Percentiles rank a stretch among this genome's conserved stretches.
Conservation (phyloP, 192 early-diverging fungal genomes). For the Coemansia sp. region DNA sequence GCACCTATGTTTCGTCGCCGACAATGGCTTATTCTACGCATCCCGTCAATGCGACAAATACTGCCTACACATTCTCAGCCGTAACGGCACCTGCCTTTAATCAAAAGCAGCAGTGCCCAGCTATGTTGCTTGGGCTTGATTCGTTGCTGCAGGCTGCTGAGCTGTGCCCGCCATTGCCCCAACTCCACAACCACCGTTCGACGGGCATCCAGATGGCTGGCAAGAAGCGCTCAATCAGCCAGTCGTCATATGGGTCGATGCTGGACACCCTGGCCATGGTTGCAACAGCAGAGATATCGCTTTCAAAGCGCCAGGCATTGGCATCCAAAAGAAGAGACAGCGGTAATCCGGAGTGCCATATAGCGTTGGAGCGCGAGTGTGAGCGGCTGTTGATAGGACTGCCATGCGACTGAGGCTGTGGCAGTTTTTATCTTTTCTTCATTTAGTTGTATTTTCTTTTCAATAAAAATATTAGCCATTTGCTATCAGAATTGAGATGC, state of each 20-base stretch:
- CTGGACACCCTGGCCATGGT: slow-evolving; percentile 50
- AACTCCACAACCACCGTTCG: slow-evolving; percentile 7
- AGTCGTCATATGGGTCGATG: slow-evolving; percentile 17
- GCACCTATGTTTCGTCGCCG: background rate
- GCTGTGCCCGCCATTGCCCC: slow-evolving; percentile 26
- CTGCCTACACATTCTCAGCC: background rate
- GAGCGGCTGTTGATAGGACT: slow-evolving; percentile 35
- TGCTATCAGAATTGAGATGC: background rate
- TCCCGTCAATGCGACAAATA: background rate
- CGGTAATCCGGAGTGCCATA: slow-evolving; percentile 21
- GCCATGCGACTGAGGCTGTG: background rate
- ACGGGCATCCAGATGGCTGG: background rate
- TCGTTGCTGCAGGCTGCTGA: slow-evolving; percentile 43
- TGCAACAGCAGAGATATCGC: slow-evolving; percentile 39
- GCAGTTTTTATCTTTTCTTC: background rate
- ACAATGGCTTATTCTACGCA: background rate
- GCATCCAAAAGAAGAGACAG: background rate
- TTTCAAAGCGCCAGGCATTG: slow-evolving; percentile 24
- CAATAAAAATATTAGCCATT: background rate
- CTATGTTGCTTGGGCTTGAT: slow-evolving; percentile 28
- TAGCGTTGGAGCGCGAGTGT: slow-evolving; percentile 46
- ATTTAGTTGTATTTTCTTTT: background rate
- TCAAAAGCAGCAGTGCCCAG: background rate
- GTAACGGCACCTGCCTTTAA: background rate
- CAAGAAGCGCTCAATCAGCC: slow-evolving; percentile 26